Percentiles rank a stretch among this genome's conserved stretches.
These are phyloP conservation scores for Euclidium syriacum DNA, from an alignment of 345 rosid genomes.

Conservation along the genomic window DNA sequence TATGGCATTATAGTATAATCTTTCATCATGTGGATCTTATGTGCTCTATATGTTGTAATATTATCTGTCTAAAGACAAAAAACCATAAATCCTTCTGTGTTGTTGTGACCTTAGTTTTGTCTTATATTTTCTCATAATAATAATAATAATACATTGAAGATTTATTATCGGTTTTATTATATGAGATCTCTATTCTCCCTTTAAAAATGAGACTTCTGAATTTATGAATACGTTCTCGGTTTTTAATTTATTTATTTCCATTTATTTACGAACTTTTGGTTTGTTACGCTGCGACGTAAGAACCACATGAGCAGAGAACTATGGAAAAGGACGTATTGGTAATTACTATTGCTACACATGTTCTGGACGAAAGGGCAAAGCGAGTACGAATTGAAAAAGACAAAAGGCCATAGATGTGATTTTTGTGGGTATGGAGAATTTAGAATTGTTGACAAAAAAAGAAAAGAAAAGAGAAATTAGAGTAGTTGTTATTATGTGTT, in stretches of 20 bases:
- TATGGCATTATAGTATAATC: conserved; percentile 11
- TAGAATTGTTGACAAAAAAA: background rate
- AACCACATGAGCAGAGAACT: background rate
- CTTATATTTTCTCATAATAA: background rate
- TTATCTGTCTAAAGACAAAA: conserved; percentile 13
- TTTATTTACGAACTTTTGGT: background rate
- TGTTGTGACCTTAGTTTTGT: conserved; percentile 24
- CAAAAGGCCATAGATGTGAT: background rate
- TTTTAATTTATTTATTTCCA: too few relatives aligned
- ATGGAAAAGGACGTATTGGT: conserved; percentile 3
- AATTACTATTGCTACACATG: background rate
- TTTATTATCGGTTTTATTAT: background rate
- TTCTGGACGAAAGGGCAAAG: conserved; percentile 4
- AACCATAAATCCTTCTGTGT: background rate
- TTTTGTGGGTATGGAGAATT: conserved; percentile 1
- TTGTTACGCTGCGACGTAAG: background rate
- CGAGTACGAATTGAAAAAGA: conserved; percentile 9
- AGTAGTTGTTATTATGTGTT: conserved; percentile 16
- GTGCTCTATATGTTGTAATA: conserved; percentile 25
- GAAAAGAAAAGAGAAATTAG: background rate
- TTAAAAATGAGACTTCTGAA: background rate
- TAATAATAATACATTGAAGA: conserved; percentile 16
- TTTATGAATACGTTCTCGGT: background rate
- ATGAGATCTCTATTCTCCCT: background rate
- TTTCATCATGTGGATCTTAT: conserved; percentile 26